Percentiles rank a stretch among this genome's conserved stretches.
phyloP scores from a whole-genome alignment of 176 grass and related monocot genomes.

The maize (Zea mays) region DNA sequence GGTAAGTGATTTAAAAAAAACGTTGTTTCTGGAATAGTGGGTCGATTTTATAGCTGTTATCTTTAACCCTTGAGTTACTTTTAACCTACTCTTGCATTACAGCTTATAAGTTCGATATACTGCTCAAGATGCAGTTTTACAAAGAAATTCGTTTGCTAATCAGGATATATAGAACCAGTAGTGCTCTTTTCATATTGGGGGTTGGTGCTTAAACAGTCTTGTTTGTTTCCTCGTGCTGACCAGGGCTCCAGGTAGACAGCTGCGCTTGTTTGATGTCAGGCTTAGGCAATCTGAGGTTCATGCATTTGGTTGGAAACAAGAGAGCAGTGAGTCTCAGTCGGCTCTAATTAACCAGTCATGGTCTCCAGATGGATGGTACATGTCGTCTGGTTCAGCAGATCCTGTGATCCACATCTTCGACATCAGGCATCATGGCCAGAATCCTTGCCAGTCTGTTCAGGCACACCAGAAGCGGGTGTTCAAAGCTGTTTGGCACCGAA shows the following conservation, averaged over 20 bases:
- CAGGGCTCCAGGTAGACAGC: conserved; percentile 74
- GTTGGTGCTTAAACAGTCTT: neutral
- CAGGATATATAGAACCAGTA: too few species aligned
- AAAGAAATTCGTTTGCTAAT: neutral
- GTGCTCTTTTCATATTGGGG: too few species aligned
- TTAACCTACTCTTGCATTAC: neutral
- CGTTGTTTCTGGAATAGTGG: conserved; percentile 18
- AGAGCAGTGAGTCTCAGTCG: conserved; percentile 87
- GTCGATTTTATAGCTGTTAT: neutral
- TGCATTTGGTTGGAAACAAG: conserved; percentile 87
- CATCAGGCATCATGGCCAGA: conserved; percentile 62
- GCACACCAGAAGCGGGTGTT: conserved; percentile 95
- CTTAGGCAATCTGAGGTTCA: conserved; percentile 83
- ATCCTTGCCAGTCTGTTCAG: conserved; percentile 76
- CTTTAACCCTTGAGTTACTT: neutral
- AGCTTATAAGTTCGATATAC: neutral
- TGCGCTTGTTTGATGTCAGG: conserved; percentile 79
- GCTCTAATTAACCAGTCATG: conserved; percentile 95
- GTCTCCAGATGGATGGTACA: conserved; percentile 82
- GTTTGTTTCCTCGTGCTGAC: conserved; percentile 27
- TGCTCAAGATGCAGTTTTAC: neutral
- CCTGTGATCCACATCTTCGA: conserved; percentile 93
- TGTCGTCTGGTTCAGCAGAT: conserved; percentile 85
- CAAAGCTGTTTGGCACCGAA: conserved; percentile 88
- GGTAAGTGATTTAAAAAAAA: conserved; percentile 55